These are phyloP conservation scores for Mortierella sp. DNA, from an alignment of 371 early-diverging fungal species.

Conservation along the genomic window DNA sequence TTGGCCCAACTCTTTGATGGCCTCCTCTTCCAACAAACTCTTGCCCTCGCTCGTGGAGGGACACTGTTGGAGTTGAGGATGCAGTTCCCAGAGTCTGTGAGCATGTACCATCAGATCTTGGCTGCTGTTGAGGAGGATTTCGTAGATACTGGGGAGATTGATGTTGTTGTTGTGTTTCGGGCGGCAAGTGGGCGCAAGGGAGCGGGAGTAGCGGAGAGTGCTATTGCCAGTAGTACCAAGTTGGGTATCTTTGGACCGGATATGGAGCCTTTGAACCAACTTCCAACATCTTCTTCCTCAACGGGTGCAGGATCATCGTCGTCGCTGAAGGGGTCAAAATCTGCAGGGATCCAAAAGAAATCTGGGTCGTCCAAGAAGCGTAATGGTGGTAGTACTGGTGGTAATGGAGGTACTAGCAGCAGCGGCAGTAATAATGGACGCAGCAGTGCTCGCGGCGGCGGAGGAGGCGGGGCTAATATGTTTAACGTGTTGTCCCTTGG, in stretches of 20 bases:
- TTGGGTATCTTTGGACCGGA: conserved; percentile 55
- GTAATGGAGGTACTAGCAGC: background rate
- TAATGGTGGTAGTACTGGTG: background rate
- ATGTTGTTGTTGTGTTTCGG: conserved; percentile 52
- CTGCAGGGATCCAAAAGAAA: conserved; percentile 49
- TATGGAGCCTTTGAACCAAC: conserved; percentile 43
- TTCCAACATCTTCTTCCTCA: conserved; percentile 4
- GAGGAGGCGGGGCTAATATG: conserved; percentile 47
- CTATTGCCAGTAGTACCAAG: background rate
- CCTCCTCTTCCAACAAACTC: conserved; percentile 50
- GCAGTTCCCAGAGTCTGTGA: conserved; percentile 31
- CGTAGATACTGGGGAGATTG: conserved; percentile 55
- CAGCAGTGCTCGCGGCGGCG: conserved; percentile 17
- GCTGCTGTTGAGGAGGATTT: conserved; percentile 53
- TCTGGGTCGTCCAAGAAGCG: conserved; percentile 47
- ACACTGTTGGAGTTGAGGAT: conserved; percentile 44
- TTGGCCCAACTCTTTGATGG: conserved; percentile 50
- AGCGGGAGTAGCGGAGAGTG: background rate
- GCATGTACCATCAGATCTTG: conserved; percentile 30
- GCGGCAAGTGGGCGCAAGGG: conserved; percentile 12
- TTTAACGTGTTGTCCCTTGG: conserved; percentile 54
- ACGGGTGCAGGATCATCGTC: background rate
- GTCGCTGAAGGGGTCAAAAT: conserved; percentile 29
- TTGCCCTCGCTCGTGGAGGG: conserved; percentile 53
- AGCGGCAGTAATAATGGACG: conserved; percentile 18